phyloP scores from a whole-genome alignment of 768 basidiomycete genomes.

The Russula emetica region DNA sequence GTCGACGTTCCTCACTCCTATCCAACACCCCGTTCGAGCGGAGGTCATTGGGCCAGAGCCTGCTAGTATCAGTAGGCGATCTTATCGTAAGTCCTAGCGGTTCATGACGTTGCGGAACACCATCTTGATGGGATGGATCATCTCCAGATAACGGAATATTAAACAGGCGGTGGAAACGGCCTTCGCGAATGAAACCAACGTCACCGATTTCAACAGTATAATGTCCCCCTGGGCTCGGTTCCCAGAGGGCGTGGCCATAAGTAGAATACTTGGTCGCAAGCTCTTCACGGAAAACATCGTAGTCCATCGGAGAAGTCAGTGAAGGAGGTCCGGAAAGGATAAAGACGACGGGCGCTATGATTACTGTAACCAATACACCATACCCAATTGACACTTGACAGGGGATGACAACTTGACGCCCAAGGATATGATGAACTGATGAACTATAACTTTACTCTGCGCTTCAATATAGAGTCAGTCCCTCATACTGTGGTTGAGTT shows the following conservation, averaged over 20 bases:
- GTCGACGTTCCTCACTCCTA: neutral
- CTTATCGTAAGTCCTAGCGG: neutral
- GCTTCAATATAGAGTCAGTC: no score
- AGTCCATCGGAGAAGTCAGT: neutral
- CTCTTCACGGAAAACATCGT: constrained; percentile 4
- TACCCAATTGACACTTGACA: no score
- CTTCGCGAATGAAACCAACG: constrained; percentile 3
- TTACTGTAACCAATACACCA: no score
- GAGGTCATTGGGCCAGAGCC: neutral
- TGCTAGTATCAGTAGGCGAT: neutral
- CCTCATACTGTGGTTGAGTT: no score
- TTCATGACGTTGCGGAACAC: neutral
- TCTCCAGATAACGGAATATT: neutral
- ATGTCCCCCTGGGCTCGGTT: neutral
- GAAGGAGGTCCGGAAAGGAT: neutral
- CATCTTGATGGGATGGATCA: neutral
- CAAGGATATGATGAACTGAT: no score
- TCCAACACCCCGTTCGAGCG: neutral
- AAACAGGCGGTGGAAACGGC: constrained; percentile 5
- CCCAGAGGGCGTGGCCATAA: no score
- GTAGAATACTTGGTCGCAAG: constrained; percentile 1
- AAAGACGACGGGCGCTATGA: neutral
- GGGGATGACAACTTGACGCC: no score
- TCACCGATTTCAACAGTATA: constrained; percentile 2
- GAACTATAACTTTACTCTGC: no score